These are phyloP conservation scores for Metschnikowia gelsemii DNA, from an alignment of 805 yeast species.

Conservation along the genomic window DNA sequence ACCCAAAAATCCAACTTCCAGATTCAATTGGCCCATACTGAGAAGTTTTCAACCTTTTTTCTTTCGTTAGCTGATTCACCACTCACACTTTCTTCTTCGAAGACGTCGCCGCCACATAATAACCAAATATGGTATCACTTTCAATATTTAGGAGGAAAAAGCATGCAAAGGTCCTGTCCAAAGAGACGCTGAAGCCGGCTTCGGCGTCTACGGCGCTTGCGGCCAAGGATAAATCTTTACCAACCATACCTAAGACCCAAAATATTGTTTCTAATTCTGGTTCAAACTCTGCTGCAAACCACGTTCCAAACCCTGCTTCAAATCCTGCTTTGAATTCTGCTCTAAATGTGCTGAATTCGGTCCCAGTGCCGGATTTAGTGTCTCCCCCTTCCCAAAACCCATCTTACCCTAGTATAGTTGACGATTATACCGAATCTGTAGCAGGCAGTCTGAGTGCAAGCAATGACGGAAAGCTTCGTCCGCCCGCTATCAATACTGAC, in stretches of 20 bases:
- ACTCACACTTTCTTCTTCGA: not conserved
- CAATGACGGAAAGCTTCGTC: conserved; percentile 8
- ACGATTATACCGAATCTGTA: conserved; percentile 2
- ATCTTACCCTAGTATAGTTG: conserved; percentile 7
- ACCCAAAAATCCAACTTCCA: no score
- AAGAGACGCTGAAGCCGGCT: no score
- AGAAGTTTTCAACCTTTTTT: no score
- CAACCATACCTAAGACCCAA: conserved; percentile 1
- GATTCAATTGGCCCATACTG: no score
- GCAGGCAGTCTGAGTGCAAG: conserved; percentile 6
- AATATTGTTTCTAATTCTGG: no score
- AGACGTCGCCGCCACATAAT: not conserved
- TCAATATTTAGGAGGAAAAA: conserved; percentile 11
- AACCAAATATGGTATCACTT: conserved; percentile 12
- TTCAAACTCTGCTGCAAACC: no score
- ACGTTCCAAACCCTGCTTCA: no score
- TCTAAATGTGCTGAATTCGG: no score
- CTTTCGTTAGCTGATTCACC: not conserved
- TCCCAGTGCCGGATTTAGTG: not conserved
- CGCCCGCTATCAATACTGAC: conserved; percentile 16
- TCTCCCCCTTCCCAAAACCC: conserved; percentile 1
- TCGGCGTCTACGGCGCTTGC: not conserved
- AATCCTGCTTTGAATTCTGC: no score
- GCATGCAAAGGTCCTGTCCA: no score
- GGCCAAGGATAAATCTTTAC: no score